Conservation (phyloP, 2,329 filamentous ascomycete species). For the Fusarium concolor region DNA sequence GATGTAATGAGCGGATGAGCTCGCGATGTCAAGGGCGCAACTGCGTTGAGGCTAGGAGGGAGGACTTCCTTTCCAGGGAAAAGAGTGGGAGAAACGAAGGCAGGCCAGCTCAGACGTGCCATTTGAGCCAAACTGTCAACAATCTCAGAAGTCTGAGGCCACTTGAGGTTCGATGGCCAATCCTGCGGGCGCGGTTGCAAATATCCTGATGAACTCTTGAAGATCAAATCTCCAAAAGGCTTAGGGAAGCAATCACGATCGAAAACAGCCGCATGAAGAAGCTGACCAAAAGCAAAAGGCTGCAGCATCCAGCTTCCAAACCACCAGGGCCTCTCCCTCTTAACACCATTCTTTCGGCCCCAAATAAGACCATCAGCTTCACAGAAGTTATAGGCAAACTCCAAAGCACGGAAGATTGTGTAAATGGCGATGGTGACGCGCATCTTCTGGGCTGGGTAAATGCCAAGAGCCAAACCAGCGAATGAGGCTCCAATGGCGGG, state of each 20-base stretch:
- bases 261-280: conserved; percentile 81
- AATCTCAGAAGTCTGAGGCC: conserved; percentile 81
- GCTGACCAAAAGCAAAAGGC: conserved; percentile 79
- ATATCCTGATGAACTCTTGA: conserved; percentile 82
- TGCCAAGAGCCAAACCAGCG: conserved; percentile 83
- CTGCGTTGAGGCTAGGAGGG: conserved; percentile 71
- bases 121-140: conserved; percentile 86
- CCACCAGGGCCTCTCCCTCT: conserved; percentile 80
- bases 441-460: conserved; percentile 74
- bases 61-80: conserved; percentile 80
- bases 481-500: conserved; percentile 92
- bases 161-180: conserved; percentile 74
- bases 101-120: conserved; percentile 84
- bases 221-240: conserved; percentile 62
- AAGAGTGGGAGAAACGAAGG: conserved; percentile 86
- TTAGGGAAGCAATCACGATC: conserved; percentile 79
- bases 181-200: conserved; percentile 77
- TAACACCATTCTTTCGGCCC: conserved; percentile 65
- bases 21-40: conserved; percentile 82
- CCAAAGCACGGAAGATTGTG: conserved; percentile 80
- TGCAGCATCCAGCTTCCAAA: conserved; percentile 87
- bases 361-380: conserved; percentile 79
- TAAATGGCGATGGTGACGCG: conserved; percentile 87
- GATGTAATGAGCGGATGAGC: conserved; percentile 89
- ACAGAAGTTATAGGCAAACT: conserved; percentile 86